Conservation (phyloP, 2,329 filamentous ascomycete species). For the Apiospora sp. region DNA sequence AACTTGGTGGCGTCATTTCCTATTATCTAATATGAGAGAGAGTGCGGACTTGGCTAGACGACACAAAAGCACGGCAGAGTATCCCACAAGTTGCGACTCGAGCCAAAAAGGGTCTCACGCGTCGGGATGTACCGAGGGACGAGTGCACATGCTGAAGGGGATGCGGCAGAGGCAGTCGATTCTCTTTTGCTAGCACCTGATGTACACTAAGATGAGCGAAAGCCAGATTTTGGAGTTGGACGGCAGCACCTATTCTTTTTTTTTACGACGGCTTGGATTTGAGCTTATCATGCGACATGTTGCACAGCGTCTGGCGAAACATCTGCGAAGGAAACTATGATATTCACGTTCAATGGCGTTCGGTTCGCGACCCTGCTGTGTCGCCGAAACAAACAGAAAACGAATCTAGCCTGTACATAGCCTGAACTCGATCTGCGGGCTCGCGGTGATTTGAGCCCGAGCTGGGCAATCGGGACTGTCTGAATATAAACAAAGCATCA, state of each 20-base stretch:
- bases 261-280: constrained; percentile 4
- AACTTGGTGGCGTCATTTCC: background rate
- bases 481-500: constrained; percentile 14
- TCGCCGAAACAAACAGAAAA: background rate
- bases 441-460: background rate
- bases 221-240: constrained; percentile 5
- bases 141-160: background rate
- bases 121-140: background rate
- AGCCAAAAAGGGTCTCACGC: background rate
- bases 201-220: constrained; percentile 15
- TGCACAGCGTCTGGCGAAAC: constrained; percentile 17
- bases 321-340: constrained; percentile 10
- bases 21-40: constrained; percentile 12
- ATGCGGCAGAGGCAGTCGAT: background rate
- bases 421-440: constrained; percentile 1
- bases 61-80: constrained; percentile 2
- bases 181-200: background rate
- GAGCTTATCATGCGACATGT: constrained; percentile 18
- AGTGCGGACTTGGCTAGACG: constrained; percentile 6
- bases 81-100: background rate
- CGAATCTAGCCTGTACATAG: constrained; percentile 17
- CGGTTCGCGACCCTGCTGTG: constrained; percentile 14
- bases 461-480: background rate
- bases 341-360: constrained; percentile 17
- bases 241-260: background rate